Percentiles rank a stretch among this genome's conserved stretches.
Conservation (phyloP, 371 early-diverging fungal genomes). For the Cokeromyces recurvatus region DNA sequence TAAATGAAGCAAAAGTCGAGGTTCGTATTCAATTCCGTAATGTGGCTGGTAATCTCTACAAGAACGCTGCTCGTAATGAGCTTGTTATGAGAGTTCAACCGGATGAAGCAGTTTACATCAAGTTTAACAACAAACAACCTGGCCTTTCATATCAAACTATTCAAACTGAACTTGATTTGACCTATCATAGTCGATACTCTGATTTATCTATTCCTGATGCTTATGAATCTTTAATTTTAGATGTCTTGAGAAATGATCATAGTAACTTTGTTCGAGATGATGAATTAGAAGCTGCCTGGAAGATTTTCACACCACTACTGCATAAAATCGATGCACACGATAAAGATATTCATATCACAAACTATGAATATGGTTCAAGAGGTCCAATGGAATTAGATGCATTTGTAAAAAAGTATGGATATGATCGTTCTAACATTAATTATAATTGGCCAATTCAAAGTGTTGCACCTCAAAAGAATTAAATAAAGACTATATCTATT, state of each 20-base stretch:
- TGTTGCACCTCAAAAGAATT: conserved; percentile 21
- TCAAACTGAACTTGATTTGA: conserved; percentile 87
- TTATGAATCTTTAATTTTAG: conserved; percentile 90
- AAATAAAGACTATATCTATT: too few species aligned
- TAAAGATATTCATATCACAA: conserved; percentile 54
- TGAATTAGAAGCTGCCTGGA: conserved; percentile 95
- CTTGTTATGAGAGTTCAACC: conserved; percentile 95
- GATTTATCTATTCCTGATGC: conserved; percentile 92
- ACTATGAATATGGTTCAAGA: conserved; percentile 81
- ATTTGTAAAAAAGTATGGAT: conserved; percentile 74
- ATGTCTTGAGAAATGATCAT: conserved; percentile 85
- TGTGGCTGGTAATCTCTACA: conserved; percentile 73
- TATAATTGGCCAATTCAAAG: conserved; percentile 43
- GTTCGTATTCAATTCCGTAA: conserved; percentile 94
- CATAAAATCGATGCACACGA: conserved; percentile 74
- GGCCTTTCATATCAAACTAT: conserved; percentile 63
- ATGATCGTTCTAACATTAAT: conserved; percentile 37
- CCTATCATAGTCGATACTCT: conserved; percentile 81
- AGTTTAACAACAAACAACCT: conserved; percentile 91
- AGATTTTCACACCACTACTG: conserved; percentile 93
- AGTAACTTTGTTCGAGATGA: conserved; percentile 96
- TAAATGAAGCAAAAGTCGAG: conserved; percentile 89
- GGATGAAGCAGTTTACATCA: conserved; percentile 92
- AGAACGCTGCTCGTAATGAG: conserved; percentile 81
- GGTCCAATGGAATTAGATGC: conserved; percentile 77